Conservation (phyloP, 306 rosid species). For the Dryas octopetala region DNA sequence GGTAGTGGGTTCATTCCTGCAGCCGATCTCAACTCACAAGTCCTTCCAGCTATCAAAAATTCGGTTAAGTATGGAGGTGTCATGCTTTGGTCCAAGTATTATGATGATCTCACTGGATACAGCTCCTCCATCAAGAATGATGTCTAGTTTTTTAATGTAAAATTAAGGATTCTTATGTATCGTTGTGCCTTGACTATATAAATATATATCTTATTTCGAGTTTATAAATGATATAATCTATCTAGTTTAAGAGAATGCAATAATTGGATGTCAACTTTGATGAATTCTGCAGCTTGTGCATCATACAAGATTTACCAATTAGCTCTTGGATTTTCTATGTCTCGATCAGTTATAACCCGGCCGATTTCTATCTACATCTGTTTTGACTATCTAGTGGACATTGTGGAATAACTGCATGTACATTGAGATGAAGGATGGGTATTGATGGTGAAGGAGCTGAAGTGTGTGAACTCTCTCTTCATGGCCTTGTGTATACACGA, state of each 20-base stretch:
- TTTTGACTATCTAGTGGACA: constrained; percentile 78
- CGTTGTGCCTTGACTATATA: no score
- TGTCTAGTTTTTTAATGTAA: no score
- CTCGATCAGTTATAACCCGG: background rate
- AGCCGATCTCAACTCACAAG: constrained; percentile 23
- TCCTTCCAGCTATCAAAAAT: constrained; percentile 33
- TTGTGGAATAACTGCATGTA: constrained; percentile 13
- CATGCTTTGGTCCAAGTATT: no score
- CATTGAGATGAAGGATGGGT: no score
- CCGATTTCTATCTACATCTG: background rate
- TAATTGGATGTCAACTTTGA: background rate
- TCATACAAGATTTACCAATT: background rate
- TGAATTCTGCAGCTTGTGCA: background rate
- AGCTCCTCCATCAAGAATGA: no score
- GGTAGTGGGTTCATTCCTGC: constrained; percentile 36
- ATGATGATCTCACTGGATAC: no score
- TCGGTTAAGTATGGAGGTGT: constrained; percentile 32
- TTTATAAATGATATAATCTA: no score
- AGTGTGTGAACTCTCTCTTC: no score
- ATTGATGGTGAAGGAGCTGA: no score
- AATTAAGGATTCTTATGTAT: no score
- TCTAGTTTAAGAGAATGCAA: background rate
- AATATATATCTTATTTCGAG: no score
- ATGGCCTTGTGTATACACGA: no score
- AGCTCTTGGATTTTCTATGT: background rate